Conservation (phyloP, 495 filamentous ascomycete species). For the Penicillium chermesinum region DNA sequence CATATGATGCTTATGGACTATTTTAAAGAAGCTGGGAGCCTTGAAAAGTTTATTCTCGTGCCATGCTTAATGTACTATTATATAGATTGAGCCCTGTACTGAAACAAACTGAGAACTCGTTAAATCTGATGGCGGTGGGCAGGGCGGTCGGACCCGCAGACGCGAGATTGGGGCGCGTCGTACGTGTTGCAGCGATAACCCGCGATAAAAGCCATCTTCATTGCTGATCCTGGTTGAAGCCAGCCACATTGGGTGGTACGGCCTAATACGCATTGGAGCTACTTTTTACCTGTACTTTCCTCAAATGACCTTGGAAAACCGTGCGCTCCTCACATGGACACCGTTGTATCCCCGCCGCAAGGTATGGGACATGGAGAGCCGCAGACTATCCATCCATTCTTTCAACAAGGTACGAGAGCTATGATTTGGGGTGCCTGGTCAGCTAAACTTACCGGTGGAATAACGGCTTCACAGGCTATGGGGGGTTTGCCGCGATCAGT, state of each 20-base stretch:
- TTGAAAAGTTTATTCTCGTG: too few species aligned
- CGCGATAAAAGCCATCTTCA: slow-evolving; percentile 5
- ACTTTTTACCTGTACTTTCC: not conserved
- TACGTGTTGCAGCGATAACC: slow-evolving; percentile 17
- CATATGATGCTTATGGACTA: too few species aligned
- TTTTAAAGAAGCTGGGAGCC: too few species aligned
- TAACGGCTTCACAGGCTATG: slow-evolving; percentile 3
- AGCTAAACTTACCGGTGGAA: not conserved
- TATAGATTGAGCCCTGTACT: too few species aligned
- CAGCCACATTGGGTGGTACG: not conserved
- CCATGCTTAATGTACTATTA: too few species aligned
- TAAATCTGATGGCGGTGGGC: not conserved
- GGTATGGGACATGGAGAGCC: slow-evolving; percentile 41
- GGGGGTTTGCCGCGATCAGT: not conserved
- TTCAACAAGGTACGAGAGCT: slow-evolving; percentile 29
- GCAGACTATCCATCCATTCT: slow-evolving; percentile 41
- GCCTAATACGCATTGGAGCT: not conserved
- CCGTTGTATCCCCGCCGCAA: slow-evolving; percentile 23
- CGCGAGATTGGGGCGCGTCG: slow-evolving; percentile 14
- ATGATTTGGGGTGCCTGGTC: not conserved
- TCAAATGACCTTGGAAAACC: slow-evolving; percentile 1
- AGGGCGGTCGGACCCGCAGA: not conserved
- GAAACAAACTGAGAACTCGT: not conserved
- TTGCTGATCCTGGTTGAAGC: not conserved
- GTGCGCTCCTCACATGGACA: slow-evolving; percentile 18